Conservation (phyloP, 345 rosid species). For the Mangifera indica region DNA sequence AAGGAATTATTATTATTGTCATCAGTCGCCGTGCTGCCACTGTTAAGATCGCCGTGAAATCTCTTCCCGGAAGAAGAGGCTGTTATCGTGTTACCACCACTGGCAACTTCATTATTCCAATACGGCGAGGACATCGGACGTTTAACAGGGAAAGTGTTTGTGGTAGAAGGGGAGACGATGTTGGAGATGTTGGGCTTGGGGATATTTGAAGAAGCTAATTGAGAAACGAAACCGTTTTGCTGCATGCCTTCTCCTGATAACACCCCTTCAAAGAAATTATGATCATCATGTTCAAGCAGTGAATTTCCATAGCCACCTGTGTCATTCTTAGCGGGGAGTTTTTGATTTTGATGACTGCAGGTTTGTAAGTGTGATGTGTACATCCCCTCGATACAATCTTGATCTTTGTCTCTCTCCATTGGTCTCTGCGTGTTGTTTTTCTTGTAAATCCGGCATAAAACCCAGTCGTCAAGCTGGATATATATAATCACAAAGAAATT, state of each 20-base stretch:
- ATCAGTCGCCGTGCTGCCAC: slow-evolving; percentile 9
- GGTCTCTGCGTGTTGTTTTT: slow-evolving; percentile 36
- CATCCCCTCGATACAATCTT: slow-evolving; percentile 33
- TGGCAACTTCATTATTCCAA: slow-evolving; percentile 30
- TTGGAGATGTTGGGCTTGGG: slow-evolving; percentile 25
- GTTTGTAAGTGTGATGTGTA: slow-evolving; percentile 8
- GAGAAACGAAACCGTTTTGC: slow-evolving; percentile 25
- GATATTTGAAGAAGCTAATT: slow-evolving; percentile 19
- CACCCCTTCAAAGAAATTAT: slow-evolving; percentile 35
- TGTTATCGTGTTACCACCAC: background rate
- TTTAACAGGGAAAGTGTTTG: slow-evolving; percentile 13
- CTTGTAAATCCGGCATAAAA: slow-evolving; percentile 58
- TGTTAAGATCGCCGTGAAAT: slow-evolving; percentile 33
- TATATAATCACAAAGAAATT: too few relatives aligned
- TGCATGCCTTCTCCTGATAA: slow-evolving; percentile 26
- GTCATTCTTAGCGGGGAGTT: slow-evolving; percentile 13
- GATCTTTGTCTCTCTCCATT: slow-evolving; percentile 18
- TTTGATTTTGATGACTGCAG: slow-evolving; percentile 7
- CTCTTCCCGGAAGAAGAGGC: slow-evolving; percentile 25
- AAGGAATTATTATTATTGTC: slow-evolving; percentile 29
- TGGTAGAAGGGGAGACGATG: slow-evolving; percentile 11
- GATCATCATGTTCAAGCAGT: slow-evolving; percentile 33
- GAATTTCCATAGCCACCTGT: slow-evolving; percentile 21
- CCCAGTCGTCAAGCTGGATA: slow-evolving; percentile 55
- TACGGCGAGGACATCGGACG: slow-evolving; percentile 19